These are phyloP conservation scores for Cucumis melo DNA, from an alignment of 306 rosid species.

Conservation along the genomic window DNA sequence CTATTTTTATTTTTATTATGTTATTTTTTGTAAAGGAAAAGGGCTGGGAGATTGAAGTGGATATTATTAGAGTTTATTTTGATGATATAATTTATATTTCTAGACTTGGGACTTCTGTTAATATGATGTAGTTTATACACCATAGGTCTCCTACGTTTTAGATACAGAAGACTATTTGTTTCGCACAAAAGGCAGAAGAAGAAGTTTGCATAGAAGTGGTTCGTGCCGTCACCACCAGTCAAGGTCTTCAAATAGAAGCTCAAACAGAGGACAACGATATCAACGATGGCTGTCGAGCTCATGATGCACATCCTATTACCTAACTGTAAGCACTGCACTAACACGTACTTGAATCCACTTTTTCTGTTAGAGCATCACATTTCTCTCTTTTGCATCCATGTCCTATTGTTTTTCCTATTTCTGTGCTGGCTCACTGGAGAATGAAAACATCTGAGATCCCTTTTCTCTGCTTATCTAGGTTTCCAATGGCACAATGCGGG, in stretches of 20 bases:
- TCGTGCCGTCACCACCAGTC: slow-evolving; percentile 14
- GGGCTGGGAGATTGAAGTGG: neutral
- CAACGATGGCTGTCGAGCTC: slow-evolving; percentile 25
- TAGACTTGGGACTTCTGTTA: neutral
- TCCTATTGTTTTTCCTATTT: neutral
- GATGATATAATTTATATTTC: neutral
- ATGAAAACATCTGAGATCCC: neutral
- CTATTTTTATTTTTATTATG: neutral
- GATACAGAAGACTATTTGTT: slow-evolving; percentile 56
- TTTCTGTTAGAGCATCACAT: neutral
- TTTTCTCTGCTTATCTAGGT: neutral
- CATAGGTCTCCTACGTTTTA: slow-evolving; percentile 51
- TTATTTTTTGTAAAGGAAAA: neutral
- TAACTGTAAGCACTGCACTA: neutral
- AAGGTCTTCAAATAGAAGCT: slow-evolving; percentile 16
- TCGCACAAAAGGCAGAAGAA: slow-evolving; percentile 36
- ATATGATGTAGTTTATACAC: neutral
- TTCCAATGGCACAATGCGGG: neutral
- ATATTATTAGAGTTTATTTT: neutral
- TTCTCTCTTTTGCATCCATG: neutral
- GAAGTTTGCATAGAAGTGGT: slow-evolving; percentile 5
- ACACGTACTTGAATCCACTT: neutral
- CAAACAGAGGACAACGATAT: slow-evolving; percentile 31
- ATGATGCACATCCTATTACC: slow-evolving; percentile 4
- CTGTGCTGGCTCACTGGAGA: neutral